phyloP scores from a whole-genome alignment of 495 filamentous ascomycete species.

The Extremus antarcticus region DNA sequence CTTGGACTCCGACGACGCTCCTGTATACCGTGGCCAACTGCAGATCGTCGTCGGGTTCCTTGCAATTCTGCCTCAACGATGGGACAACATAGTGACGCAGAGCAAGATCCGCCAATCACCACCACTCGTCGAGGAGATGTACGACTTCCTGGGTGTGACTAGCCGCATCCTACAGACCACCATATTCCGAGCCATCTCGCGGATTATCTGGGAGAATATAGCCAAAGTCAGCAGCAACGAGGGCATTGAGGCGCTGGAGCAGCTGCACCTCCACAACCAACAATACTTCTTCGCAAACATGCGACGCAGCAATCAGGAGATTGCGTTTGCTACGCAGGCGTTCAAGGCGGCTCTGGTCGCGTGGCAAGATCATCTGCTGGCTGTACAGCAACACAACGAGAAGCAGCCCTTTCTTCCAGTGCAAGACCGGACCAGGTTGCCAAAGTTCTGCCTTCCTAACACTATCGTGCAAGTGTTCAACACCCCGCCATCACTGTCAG shows the following conservation, averaged over 20 bases:
- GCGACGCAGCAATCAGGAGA: neutral
- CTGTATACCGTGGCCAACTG: conserved; percentile 5
- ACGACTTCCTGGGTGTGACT: neutral
- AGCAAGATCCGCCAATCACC: conserved; percentile 7
- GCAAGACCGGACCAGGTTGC: too few relatives aligned
- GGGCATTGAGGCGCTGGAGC: neutral
- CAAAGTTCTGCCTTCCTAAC: too few relatives aligned
- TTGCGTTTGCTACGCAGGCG: neutral
- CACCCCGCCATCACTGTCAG: too few relatives aligned
- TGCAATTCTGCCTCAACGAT: conserved; percentile 2
- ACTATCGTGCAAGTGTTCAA: too few relatives aligned
- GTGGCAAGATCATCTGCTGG: neutral
- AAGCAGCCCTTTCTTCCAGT: too few relatives aligned
- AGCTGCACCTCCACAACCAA: neutral
- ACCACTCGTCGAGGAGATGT: conserved; percentile 13
- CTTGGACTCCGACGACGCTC: neutral
- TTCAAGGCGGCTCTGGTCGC: neutral
- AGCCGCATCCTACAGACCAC: conserved; percentile 12
- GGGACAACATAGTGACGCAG: neutral
- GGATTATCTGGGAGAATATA: neutral
- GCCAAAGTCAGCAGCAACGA: neutral
- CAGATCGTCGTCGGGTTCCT: conserved; percentile 4
- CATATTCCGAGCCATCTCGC: neutral
- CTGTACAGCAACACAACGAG: too few relatives aligned
- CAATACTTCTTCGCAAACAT: neutral